Evolutionary conservation across 2,329 filamentous ascomycete genomes (phyloP).

Genomic region (Mycosphaerella sp.): DNA sequence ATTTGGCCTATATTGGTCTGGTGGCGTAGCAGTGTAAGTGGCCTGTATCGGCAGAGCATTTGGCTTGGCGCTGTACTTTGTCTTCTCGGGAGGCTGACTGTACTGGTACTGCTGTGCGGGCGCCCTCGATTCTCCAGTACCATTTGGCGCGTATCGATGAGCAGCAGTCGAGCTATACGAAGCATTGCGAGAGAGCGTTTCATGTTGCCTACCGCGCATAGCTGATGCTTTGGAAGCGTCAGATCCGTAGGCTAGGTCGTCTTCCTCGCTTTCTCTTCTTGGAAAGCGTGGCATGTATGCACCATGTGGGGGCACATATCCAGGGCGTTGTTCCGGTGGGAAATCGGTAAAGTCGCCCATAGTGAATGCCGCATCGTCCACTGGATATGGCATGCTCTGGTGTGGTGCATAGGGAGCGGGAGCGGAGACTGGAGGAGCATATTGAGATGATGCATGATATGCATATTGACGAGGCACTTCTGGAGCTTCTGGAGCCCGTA

Average conservation of each 20-base stretch:
- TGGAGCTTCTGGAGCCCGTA: conserved; percentile 32
- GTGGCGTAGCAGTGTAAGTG: conserved; percentile 18
- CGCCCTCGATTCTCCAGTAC: conserved; percentile 22
- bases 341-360: conserved; percentile 43
- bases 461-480: conserved; percentile 22
- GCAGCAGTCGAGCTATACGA: conserved; percentile 19
- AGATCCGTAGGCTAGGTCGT: conserved; percentile 32
- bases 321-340: conserved; percentile 41
- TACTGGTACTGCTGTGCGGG: conserved; percentile 32
- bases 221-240: conserved; percentile 14
- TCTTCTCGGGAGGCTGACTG: conserved; percentile 36
- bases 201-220: conserved; percentile 3
- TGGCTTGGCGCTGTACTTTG: conserved; percentile 41
- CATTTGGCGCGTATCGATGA: conserved; percentile 22
- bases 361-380: conserved; percentile 33
- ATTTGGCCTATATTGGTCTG: conserved; percentile 15
- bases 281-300: conserved; percentile 18
- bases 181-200: conserved; percentile 16
- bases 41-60: conserved; percentile 5
- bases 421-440: conserved; percentile 14
- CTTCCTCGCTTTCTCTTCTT: conserved; percentile 21
- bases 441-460: conserved; percentile 18
- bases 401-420: conserved; percentile 2
- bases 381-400: conserved; percentile 25
- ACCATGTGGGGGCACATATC: conserved; percentile 26